Conservation (phyloP, 1,284 basidiomycete species). For the Xerocomus amazonicus region DNA sequence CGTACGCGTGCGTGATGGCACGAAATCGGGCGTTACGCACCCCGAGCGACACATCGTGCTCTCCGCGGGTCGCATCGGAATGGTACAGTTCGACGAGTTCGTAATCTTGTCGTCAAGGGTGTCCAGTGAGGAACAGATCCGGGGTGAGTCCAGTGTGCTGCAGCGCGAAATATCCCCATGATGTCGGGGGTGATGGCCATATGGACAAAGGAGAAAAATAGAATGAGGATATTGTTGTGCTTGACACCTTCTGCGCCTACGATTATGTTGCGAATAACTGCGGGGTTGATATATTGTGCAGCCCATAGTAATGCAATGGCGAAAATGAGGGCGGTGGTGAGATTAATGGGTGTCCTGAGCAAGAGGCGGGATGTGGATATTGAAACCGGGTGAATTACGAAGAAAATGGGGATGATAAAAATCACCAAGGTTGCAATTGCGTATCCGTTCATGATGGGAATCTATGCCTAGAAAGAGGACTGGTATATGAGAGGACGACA, state of each 20-base stretch:
- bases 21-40: slow-evolving; percentile 47
- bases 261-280: slow-evolving; percentile 66
- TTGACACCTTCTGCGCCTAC: slow-evolving; percentile 73
- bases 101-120: slow-evolving; percentile 38
- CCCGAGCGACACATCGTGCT: slow-evolving; percentile 25
- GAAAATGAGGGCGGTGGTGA: slow-evolving; percentile 73
- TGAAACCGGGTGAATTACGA: no score
- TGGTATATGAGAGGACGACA: no score
- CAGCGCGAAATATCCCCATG: slow-evolving; percentile 82
- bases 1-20: slow-evolving; percentile 48
- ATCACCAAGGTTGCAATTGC: no score
- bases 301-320: slow-evolving; percentile 80
- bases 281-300: slow-evolving; percentile 64
- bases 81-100: slow-evolving; percentile 53
- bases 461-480: not conserved
- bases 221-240: slow-evolving; percentile 90
- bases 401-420: no score
- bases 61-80: slow-evolving; percentile 41
- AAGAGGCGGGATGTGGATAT: no score
- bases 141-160: slow-evolving; percentile 74
- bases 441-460: no score
- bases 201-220: slow-evolving; percentile 92
- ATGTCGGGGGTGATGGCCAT: slow-evolving; percentile 91
- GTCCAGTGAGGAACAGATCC: no score
- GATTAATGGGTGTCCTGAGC: slow-evolving; percentile 64